Evolutionary conservation across 352 stramenopile genomes (phyloP).

Genomic region (Pythium vanterpoolii): DNA sequence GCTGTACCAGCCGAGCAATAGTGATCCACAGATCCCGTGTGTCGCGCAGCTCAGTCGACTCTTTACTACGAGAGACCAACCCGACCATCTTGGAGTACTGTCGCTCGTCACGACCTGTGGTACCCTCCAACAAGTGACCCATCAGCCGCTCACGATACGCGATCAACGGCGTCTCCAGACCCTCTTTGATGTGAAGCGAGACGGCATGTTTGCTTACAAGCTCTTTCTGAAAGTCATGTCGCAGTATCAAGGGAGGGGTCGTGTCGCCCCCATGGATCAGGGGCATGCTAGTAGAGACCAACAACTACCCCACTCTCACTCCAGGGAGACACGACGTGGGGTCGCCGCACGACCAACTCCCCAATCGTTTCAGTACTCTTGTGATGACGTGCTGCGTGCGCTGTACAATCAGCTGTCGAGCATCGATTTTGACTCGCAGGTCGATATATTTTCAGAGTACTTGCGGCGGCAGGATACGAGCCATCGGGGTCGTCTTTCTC

Average conservation of each 20-base stretch:
- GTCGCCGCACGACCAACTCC: too few relatives aligned
- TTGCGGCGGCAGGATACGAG: conserved; percentile 34
- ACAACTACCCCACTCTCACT: too few relatives aligned
- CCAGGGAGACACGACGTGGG: neutral
- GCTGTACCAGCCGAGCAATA: conserved; percentile 11
- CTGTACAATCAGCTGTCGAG: conserved; percentile 69
- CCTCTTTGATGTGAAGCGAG: conserved; percentile 68
- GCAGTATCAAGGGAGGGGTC: conserved; percentile 39
- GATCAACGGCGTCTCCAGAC: conserved; percentile 46
- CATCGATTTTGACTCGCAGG: conserved; percentile 61
- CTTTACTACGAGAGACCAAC: conserved; percentile 36
- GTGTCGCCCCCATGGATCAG: neutral
- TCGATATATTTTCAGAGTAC: conserved; percentile 66
- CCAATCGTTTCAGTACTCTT: conserved; percentile 4
- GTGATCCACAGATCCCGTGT: conserved; percentile 27
- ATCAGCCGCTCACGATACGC: conserved; percentile 21
- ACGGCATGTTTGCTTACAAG: conserved; percentile 60
- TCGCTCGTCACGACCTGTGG: conserved; percentile 26
- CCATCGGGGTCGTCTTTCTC: conserved; percentile 28
- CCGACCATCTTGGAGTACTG: conserved; percentile 27
- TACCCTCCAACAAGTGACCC: conserved; percentile 33
- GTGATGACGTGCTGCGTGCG: conserved; percentile 37
- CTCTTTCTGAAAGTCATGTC: conserved; percentile 74
- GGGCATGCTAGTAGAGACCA: neutral
- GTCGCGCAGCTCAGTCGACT: conserved; percentile 49